Evolutionary conservation across 306 rosid genomes (phyloP).

Genomic region (Carpinus fangiana): DNA sequence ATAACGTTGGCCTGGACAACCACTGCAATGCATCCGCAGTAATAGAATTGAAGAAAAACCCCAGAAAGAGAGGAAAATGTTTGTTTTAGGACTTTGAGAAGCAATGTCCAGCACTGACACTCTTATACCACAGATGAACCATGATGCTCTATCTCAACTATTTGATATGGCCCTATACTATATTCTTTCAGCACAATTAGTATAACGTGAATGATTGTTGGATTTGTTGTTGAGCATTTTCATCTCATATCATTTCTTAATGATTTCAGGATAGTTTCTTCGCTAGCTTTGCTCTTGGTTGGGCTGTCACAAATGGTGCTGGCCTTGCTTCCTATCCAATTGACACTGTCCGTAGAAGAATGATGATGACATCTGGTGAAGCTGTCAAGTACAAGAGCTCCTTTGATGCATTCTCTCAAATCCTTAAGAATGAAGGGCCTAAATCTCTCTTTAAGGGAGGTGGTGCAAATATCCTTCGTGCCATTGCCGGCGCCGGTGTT

Average conservation of each 20-base stretch:
- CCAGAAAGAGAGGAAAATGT: too few species aligned
- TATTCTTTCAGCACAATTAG: not conserved
- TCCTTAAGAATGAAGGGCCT: conserved; percentile 71
- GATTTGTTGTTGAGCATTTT: not conserved
- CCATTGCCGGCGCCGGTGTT: conserved; percentile 84
- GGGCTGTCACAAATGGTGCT: conserved; percentile 71
- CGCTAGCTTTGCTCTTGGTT: conserved; percentile 84
- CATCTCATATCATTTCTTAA: not conserved
- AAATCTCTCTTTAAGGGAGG: conserved; percentile 82
- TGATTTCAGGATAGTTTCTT: conserved; percentile 73
- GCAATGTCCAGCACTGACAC: not conserved
- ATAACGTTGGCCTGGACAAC: not conserved
- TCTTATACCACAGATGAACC: not conserved
- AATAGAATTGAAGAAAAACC: not conserved
- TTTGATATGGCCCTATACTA: not conserved
- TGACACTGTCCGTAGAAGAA: conserved; percentile 84
- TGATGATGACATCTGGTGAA: conserved; percentile 96
- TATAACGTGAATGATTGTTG: not conserved
- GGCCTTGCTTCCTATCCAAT: conserved; percentile 71
- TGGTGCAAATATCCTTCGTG: conserved; percentile 82
- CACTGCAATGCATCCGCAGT: not conserved
- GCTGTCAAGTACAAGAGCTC: conserved; percentile 87
- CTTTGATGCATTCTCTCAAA: conserved; percentile 60
- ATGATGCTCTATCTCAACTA: not conserved
- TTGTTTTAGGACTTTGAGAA: not conserved